Evolutionary conservation across 768 basidiomycete species (phyloP).

Genomic region (Rhodotorula taiwanensis): DNA sequence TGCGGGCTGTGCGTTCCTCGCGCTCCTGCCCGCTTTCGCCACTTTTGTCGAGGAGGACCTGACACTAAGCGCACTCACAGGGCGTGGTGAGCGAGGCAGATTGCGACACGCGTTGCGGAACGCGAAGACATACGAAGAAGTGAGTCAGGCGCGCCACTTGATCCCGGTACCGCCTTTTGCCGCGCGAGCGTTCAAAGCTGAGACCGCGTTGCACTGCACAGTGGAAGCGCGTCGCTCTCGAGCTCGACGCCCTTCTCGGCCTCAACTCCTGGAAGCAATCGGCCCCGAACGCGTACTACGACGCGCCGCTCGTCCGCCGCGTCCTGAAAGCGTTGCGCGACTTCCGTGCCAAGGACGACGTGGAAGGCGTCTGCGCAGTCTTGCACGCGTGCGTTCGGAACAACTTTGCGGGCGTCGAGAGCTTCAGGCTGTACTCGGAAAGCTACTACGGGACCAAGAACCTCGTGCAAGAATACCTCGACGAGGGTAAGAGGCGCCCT

Average conservation of each 20-base stretch:
- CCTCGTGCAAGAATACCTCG: slow-evolving; percentile 58
- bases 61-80: slow-evolving; percentile 45
- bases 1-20: slow-evolving; percentile 59
- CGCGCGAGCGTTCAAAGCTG: background rate
- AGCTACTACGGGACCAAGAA: slow-evolving; percentile 88
- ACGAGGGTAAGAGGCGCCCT: slow-evolving; percentile 23
- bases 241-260: slow-evolving; percentile 66
- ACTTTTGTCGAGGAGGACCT: background rate
- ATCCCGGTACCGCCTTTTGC: background rate
- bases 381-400: slow-evolving; percentile 81
- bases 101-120: slow-evolving; percentile 68
- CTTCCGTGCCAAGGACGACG: slow-evolving; percentile 69
- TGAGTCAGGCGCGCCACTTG: background rate
- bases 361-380: slow-evolving; percentile 76
- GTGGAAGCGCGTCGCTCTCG: slow-evolving; percentile 76
- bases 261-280: slow-evolving; percentile 83
- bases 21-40: background rate
- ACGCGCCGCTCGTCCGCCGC: slow-evolving; percentile 66
- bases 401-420: slow-evolving; percentile 91
- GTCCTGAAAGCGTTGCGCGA: slow-evolving; percentile 35
- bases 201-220: background rate
- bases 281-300: slow-evolving; percentile 85
- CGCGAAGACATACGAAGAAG: slow-evolving; percentile 69
- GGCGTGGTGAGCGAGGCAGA: slow-evolving; percentile 75
- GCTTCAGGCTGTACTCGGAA: slow-evolving; percentile 65